These are phyloP conservation scores for Thielaviopsis punctulata DNA, from an alignment of 2,329 filamentous ascomycete species.

Conservation along the genomic window DNA sequence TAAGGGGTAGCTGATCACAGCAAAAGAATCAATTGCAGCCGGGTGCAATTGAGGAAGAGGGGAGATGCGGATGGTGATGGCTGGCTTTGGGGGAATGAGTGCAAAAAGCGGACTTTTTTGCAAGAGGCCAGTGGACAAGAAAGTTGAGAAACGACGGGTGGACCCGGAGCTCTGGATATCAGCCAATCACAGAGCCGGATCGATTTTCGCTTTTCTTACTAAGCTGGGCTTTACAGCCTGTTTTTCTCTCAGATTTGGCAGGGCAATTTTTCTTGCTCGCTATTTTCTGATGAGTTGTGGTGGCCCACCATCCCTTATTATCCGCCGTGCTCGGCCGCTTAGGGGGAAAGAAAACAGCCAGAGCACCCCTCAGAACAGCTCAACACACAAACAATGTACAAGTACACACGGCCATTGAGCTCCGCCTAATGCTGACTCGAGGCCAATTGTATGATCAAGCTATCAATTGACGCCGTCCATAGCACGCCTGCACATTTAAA, in stretches of 20 bases:
- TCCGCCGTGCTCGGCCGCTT: slow-evolving; percentile 7
- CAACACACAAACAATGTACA: background rate
- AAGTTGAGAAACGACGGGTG: slow-evolving; percentile 12
- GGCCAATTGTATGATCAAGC: background rate
- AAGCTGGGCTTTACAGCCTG: background rate
- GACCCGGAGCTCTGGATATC: slow-evolving; percentile 10
- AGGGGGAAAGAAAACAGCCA: background rate
- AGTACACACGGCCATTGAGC: background rate
- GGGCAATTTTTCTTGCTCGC: slow-evolving; percentile 8
- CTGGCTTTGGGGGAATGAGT: slow-evolving; percentile 13
- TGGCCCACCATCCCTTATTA: slow-evolving; percentile 4
- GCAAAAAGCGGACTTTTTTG: slow-evolving; percentile 13
- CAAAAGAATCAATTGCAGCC: slow-evolving; percentile 45
- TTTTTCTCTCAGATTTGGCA: background rate
- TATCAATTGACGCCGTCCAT: background rate
- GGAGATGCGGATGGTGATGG: slow-evolving; percentile 16
- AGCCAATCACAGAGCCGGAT: slow-evolving; percentile 9
- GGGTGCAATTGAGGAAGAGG: slow-evolving; percentile 38
- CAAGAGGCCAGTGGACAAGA: slow-evolving; percentile 12
- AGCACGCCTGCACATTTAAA: background rate
- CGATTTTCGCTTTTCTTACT: slow-evolving; percentile 11
- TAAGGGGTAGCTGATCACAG: slow-evolving; percentile 14
- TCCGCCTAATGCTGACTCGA: background rate
- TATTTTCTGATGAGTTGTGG: background rate
- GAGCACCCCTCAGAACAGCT: too few species aligned